Evolutionary conservation across 2,329 filamentous ascomycete species (phyloP).

Genomic region (Madurella fahalii): DNA sequence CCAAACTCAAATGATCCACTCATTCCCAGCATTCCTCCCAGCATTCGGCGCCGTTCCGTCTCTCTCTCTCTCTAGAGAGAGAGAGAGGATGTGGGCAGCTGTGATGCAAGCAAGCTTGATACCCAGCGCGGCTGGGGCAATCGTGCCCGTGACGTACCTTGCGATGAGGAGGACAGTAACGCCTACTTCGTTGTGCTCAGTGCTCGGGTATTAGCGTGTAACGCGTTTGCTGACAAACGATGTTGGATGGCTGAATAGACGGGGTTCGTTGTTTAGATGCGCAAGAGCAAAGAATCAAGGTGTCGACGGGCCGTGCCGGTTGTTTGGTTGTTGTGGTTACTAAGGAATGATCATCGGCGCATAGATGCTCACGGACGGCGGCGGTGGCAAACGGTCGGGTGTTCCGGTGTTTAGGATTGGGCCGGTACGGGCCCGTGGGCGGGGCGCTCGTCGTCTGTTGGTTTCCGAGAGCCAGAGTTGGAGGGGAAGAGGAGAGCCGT

Average conservation of each 20-base stretch:
- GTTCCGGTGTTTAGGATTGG: not conserved
- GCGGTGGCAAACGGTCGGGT: not conserved
- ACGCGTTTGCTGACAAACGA: not conserved
- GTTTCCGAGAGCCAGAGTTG: not conserved
- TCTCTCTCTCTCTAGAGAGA: no score
- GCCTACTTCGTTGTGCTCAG: no score
- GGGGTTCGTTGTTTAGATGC: not conserved
- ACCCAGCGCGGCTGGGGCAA: not conserved
- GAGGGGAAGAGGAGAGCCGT: constrained; percentile 3
- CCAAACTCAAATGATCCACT: not conserved
- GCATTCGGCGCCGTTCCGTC: not conserved
- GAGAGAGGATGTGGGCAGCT: not conserved
- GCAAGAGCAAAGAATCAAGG: no score
- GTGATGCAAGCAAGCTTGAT: not conserved
- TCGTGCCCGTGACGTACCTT: not conserved
- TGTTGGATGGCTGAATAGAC: not conserved
- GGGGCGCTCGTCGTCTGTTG: not conserved
- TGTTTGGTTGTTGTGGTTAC: not conserved
- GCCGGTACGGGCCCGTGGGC: not conserved
- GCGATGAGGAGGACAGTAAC: not conserved
- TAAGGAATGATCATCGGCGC: not conserved
- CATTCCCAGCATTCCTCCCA: not conserved
- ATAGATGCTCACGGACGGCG: not conserved
- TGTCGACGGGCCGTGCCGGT: not conserved
- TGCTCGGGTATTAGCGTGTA: no score